Percentiles rank a stretch among this genome's conserved stretches.
Conservation (phyloP, 1,139 yeast species). For the Lodderomyces orthopsilosis region DNA sequence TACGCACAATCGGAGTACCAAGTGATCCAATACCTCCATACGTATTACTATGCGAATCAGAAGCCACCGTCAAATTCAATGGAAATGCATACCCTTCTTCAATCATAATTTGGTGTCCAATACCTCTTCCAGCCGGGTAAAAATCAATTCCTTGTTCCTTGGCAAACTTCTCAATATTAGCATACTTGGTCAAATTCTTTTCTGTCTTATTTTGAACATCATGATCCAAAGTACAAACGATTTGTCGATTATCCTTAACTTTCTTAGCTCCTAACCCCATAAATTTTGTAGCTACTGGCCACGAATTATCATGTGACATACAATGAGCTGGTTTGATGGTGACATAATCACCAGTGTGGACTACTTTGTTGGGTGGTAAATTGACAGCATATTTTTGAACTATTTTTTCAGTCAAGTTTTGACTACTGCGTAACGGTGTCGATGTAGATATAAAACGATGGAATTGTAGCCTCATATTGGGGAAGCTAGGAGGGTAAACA, state of each 20-base stretch:
- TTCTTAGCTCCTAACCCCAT: constrained; percentile 89
- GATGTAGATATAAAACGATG: neutral
- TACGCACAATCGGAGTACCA: constrained; percentile 97
- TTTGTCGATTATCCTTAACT: constrained; percentile 82
- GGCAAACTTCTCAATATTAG: constrained; percentile 86
- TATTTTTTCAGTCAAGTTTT: constrained; percentile 90
- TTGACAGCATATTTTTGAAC: constrained; percentile 93
- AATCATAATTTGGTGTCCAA: constrained; percentile 98
- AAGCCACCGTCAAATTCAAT: constrained; percentile 86
- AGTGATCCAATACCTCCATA: constrained; percentile 95
- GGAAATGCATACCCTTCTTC: constrained; percentile 99
- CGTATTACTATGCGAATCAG: constrained; percentile 96
- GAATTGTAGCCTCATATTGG: neutral
- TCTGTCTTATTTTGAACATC: constrained; percentile 94
- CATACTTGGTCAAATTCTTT: constrained; percentile 81
- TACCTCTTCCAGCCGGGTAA: constrained; percentile 98
- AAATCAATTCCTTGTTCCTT: constrained; percentile 91
- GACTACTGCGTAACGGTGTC: constrained; percentile 34
- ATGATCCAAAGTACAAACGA: constrained; percentile 94
- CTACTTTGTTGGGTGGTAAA: constrained; percentile 44
- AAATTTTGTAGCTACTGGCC: constrained; percentile 98
- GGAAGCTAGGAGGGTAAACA: neutral
- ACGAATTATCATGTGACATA: constrained; percentile 98
- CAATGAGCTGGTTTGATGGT: constrained; percentile 94
- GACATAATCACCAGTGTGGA: constrained; percentile 90